Base-by-base conservation (phyloP, 2,329 filamentous ascomycete genomes). In the Venturia asperata region DNA sequence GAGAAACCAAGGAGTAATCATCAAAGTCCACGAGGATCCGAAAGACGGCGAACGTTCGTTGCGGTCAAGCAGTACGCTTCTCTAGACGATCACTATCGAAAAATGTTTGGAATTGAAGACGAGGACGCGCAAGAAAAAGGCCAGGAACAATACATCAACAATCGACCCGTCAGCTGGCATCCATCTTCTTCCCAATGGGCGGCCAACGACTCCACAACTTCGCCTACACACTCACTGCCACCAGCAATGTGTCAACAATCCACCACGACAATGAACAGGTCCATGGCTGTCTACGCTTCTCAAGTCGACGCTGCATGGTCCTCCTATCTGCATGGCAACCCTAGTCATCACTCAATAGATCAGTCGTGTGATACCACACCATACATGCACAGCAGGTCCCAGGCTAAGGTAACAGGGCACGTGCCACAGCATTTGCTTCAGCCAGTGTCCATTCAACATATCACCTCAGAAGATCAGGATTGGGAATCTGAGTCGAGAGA, bases 141-240 rank as follows among this genome's bases (percentile, higher is more conserved):
- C 30, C 37, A 58, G 24, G 61, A 34, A 19, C 34, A 39, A 34
- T n/a, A 56, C 37, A 19, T 19, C 11, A 43, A 9, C 13, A 58
- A 27, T 4, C 45, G 63, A 39, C 63, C 63, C n/a, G 63, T 64
- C 34, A 64, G 63, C 52, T 64, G 63, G 63, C 63, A 64, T 43
- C 52, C 63, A 11, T 47, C 42, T n/a, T 64, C 47, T 19, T 58
- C 61, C 19, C 21, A n/a, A 34, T 49, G 42, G 19, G 21, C 9
- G 11, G 13, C 21, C 5, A 17, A 49, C 24, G 24, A 49, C 45
- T 39, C 21, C 15, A 27, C n/a, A 3, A 27, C n/a, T 2, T 10
- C 13, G 6, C 17, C 11, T 43, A n/a, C 42, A 37, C 27, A 58
- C 30, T n/a, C 15, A 21, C 52, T 19, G 37, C 17, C 27, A n/a